Evolutionary conservation across 176 grass and related monocot species (phyloP).

Genomic region (Saccharum officinarum): DNA sequence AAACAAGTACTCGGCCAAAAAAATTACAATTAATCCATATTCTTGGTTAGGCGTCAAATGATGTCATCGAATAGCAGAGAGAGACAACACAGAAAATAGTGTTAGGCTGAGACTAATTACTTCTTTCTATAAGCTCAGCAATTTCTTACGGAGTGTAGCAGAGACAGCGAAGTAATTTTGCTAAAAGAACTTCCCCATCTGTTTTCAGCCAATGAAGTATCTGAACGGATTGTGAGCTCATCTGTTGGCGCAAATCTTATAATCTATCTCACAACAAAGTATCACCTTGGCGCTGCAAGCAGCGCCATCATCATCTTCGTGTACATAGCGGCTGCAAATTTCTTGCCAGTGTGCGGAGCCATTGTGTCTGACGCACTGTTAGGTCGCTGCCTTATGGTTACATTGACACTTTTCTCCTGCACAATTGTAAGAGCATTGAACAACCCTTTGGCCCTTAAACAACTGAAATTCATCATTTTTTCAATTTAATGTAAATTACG

Average conservation of each 20-base stretch:
- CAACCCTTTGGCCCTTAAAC: background rate
- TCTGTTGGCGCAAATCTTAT: slow-evolving; percentile 36
- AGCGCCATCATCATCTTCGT: slow-evolving; percentile 32
- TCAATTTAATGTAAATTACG: background rate
- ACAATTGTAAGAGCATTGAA: slow-evolving; percentile 15
- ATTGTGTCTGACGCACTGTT: slow-evolving; percentile 33
- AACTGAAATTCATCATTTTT: background rate
- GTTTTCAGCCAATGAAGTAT: slow-evolving; percentile 45
- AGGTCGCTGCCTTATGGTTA: slow-evolving; percentile 39
- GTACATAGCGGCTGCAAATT: slow-evolving; percentile 29
- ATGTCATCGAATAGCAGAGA: background rate
- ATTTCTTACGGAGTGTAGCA: background rate
- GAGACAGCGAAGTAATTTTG: background rate
- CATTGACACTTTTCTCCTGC: slow-evolving; percentile 26
- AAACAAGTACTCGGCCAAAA: background rate
- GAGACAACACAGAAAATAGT: background rate
- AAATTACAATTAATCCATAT: background rate
- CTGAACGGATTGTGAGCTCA: slow-evolving; percentile 29
- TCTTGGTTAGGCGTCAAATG: background rate
- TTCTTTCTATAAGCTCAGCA: background rate
- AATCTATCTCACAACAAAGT: slow-evolving; percentile 46
- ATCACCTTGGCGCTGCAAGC: slow-evolving; percentile 33
- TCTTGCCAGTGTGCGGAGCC: slow-evolving; percentile 36
- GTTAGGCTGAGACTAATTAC: too few species aligned
- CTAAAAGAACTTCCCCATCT: background rate